Percentiles rank a stretch among this genome's conserved stretches.
Conservation (phyloP, 768 basidiomycete species). For the Epithele typhae region DNA sequence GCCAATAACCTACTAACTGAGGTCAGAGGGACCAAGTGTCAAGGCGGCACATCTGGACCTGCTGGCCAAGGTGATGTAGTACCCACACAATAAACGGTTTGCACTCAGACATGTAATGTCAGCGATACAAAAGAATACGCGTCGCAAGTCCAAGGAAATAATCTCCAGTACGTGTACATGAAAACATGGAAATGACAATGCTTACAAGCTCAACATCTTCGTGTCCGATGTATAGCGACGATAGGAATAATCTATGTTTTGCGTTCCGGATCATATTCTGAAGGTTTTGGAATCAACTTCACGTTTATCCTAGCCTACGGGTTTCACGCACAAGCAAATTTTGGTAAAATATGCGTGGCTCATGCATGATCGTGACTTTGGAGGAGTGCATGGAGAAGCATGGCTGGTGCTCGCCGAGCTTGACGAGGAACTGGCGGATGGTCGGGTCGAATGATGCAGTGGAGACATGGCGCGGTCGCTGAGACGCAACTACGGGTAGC, state of each 20-base stretch:
- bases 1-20: no score
- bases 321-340: slow-evolving; percentile 20
- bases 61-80: no score
- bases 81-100: no score
- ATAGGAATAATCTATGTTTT: slow-evolving; percentile 77
- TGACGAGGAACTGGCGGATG: slow-evolving; percentile 20
- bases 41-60: no score
- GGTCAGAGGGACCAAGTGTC: no score
- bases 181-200: slow-evolving; percentile 10
- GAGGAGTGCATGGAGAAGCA: slow-evolving; percentile 22
- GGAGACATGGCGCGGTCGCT: slow-evolving; percentile 11
- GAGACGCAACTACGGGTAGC: slow-evolving; percentile 3
- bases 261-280: slow-evolving; percentile 81
- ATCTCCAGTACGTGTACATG: no score
- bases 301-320: no score
- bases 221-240: slow-evolving; percentile 84
- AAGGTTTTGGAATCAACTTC: no score
- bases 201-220: slow-evolving; percentile 76
- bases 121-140: no score
- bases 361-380: slow-evolving; percentile 21
- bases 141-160: no score
- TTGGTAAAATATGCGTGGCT: slow-evolving; percentile 23
- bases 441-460: slow-evolving; percentile 19
- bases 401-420: slow-evolving; percentile 24
- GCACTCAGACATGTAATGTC: no score